These are phyloP conservation scores for Termitomyces bulborhizus DNA, from an alignment of 768 basidiomycete genomes.

Conservation along the genomic window DNA sequence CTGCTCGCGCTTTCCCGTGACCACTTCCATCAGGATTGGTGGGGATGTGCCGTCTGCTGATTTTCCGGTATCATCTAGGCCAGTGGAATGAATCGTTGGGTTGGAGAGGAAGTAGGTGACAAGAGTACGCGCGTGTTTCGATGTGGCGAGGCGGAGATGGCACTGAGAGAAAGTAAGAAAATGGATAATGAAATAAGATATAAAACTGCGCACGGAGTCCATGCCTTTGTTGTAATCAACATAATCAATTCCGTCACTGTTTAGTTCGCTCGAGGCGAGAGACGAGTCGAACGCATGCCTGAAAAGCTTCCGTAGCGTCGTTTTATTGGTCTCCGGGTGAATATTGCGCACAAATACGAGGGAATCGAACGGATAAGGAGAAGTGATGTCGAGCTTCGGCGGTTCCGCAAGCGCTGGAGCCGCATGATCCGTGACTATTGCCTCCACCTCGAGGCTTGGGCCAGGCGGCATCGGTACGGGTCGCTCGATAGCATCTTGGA, in stretches of 20 bases:
- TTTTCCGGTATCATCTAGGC: conserved; percentile 50
- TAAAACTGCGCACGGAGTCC: conserved; percentile 48
- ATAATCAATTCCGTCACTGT: conserved; percentile 53
- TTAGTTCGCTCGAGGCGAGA: not conserved
- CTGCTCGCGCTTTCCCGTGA: conserved; percentile 57
- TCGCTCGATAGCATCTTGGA: conserved; percentile 17
- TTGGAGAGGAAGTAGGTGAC: conserved; percentile 35
- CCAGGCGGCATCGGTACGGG: not conserved
- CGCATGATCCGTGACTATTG: conserved; percentile 2
- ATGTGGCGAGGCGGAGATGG: conserved; percentile 59
- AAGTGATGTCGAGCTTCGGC: conserved; percentile 16
- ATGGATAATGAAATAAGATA: not conserved
- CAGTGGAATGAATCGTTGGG: conserved; percentile 35
- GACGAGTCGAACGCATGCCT: conserved; percentile 28
- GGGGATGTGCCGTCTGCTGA: conserved; percentile 2
- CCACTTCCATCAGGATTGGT: conserved; percentile 44
- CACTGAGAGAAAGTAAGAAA: conserved; percentile 40
- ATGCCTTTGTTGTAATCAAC: conserved; percentile 77
- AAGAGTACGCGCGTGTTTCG: conserved; percentile 38
- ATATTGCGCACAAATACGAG: conserved; percentile 68
- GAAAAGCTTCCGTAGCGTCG: conserved; percentile 62
- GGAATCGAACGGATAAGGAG: conserved; percentile 56
- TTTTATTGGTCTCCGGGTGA: conserved; percentile 76
- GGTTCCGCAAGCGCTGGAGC: not conserved
- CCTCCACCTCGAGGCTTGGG: not conserved